Conservation (phyloP, 768 basidiomycete species). For the Leucocoprinus sp. region DNA sequence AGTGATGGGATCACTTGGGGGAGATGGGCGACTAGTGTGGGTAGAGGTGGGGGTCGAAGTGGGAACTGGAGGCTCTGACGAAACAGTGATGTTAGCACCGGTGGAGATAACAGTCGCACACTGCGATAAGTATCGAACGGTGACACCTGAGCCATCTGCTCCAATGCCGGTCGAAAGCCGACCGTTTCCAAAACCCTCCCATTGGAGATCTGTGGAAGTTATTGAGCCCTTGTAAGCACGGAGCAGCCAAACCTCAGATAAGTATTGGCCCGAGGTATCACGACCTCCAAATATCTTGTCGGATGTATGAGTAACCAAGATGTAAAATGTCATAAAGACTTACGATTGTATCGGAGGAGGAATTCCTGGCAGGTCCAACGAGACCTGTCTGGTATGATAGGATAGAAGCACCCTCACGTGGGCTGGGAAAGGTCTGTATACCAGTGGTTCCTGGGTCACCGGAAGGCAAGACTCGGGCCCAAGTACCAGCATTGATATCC, state of each 20-base stretch:
- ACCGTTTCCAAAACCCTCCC: slow-evolving; percentile 63
- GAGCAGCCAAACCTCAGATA: slow-evolving; percentile 73
- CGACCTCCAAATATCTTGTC: slow-evolving; percentile 63
- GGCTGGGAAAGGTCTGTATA: slow-evolving; percentile 44
- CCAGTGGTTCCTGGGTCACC: slow-evolving; percentile 61
- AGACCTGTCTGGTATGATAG: slow-evolving; percentile 46
- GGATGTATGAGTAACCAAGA: slow-evolving; percentile 1
- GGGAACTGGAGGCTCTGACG: slow-evolving; percentile 20
- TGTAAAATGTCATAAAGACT: slow-evolving; percentile 14
- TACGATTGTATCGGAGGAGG: slow-evolving; percentile 59
- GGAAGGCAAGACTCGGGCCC: slow-evolving; percentile 68
- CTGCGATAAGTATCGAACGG: slow-evolving; percentile 44
- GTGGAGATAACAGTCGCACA: slow-evolving; percentile 41
- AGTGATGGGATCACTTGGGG: slow-evolving; percentile 2
- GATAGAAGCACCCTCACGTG: slow-evolving; percentile 64
- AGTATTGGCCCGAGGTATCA: slow-evolving; percentile 55
- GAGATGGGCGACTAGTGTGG: neutral
- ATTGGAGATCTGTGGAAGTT: slow-evolving; percentile 43
- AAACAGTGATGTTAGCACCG: slow-evolving; percentile 13
- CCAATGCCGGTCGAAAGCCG: slow-evolving; percentile 50
- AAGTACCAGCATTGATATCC: slow-evolving; percentile 50
- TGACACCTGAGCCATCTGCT: slow-evolving; percentile 64
- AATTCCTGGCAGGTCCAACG: slow-evolving; percentile 42
- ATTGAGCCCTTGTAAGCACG: slow-evolving; percentile 61
- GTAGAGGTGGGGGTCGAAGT: slow-evolving; percentile 15